These are phyloP conservation scores for Aspergillus felis DNA, from an alignment of 2,329 filamentous ascomycete genomes.

Conservation along the genomic window DNA sequence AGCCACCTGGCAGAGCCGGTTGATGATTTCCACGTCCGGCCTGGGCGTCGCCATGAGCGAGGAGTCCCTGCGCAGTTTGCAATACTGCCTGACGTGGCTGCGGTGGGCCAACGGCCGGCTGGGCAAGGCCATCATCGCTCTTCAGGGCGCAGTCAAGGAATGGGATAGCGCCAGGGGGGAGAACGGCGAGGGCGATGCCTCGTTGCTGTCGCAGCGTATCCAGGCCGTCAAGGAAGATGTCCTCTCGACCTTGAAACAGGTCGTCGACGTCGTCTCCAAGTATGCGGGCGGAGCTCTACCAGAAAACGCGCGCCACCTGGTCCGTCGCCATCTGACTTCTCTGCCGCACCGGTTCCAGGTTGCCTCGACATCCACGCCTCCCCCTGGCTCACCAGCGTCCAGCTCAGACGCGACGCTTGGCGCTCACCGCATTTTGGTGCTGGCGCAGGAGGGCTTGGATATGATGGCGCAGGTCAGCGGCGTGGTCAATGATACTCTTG, in stretches of 20 bases:
- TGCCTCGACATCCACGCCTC: constrained; percentile 53
- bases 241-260: constrained; percentile 73
- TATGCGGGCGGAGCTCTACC: constrained; percentile 90
- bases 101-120: constrained; percentile 79
- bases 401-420: constrained; percentile 48
- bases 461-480: constrained; percentile 91
- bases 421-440: constrained; percentile 74
- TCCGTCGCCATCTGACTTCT: constrained; percentile 77
- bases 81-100: constrained; percentile 78
- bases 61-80: constrained; percentile 76
- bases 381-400: constrained; percentile 29
- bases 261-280: constrained; percentile 79
- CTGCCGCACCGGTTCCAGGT: constrained; percentile 78
- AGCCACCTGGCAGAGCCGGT: constrained; percentile 68
- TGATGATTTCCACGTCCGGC: constrained; percentile 87
- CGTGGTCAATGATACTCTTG: constrained; percentile 82
- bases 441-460: constrained; percentile 86
- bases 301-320: constrained; percentile 78
- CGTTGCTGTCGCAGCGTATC: constrained; percentile 51
- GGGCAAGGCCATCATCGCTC: constrained; percentile 65
- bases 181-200: constrained; percentile 20
- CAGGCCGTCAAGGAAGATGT: constrained; percentile 66
- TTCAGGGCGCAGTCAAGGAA: constrained; percentile 74
- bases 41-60: constrained; percentile 89
- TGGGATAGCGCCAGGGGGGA: constrained; percentile 59